phyloP scores from a whole-genome alignment of 2,329 filamentous ascomycete genomes.

The Colletotrichum sp. region DNA sequence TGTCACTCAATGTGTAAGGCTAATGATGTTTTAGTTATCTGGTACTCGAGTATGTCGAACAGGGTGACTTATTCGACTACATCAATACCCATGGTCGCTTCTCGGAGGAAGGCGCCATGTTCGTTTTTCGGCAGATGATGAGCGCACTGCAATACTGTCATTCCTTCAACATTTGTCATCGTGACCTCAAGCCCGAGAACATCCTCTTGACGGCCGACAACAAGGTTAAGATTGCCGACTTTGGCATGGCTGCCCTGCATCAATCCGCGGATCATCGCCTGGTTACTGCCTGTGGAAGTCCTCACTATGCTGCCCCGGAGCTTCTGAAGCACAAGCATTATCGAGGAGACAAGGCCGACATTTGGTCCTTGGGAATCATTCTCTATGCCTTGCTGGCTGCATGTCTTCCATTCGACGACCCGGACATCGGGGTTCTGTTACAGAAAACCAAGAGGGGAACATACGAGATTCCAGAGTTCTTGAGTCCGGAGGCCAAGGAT shows the following conservation, averaged over 20 bases:
- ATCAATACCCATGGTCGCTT: constrained; percentile 78
- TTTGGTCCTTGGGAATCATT: constrained; percentile 94
- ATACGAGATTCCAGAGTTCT: constrained; percentile 65
- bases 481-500: constrained; percentile 75
- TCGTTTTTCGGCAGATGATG: constrained; percentile 91
- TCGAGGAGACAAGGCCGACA: constrained; percentile 84
- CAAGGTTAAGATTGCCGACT: constrained; percentile 93
- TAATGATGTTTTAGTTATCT: constrained; percentile 70
- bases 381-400: constrained; percentile 88
- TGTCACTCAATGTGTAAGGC: neutral
- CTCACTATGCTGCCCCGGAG: constrained; percentile 95
- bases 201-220: constrained; percentile 81
- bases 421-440: constrained; percentile 68
- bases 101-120: constrained; percentile 79
- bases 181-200: constrained; percentile 96
- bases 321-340: constrained; percentile 81
- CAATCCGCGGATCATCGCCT: constrained; percentile 82
- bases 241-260: constrained; percentile 93
- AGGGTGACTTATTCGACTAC: constrained; percentile 83
- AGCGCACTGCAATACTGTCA: constrained; percentile 93
- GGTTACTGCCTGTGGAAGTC: constrained; percentile 91
- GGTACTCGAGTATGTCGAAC: constrained; percentile 88
- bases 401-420: constrained; percentile 80
- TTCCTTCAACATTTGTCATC: constrained; percentile 92
- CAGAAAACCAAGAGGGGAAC: constrained; percentile 62